Percentiles rank a stretch among this genome's conserved stretches.
These are phyloP conservation scores for Magnaporthiopsis rhizophila DNA, from an alignment of 2,329 filamentous ascomycete species.

Conservation along the genomic window DNA sequence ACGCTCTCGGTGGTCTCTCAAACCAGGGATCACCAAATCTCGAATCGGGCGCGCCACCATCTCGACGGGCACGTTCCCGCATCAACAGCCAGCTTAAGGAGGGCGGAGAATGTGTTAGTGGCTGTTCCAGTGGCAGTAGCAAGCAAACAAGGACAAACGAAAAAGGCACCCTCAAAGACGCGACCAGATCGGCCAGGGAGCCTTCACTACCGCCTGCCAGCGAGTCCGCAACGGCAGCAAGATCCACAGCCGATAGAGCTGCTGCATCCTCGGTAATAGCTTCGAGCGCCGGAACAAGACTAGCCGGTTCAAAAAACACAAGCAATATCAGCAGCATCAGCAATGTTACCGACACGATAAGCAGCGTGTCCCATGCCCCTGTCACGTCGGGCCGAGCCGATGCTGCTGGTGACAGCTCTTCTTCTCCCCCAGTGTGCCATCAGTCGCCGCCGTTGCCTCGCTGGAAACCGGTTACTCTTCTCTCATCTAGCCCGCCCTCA, in stretches of 20 bases:
- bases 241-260: conserved; percentile 21
- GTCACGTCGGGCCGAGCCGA: no score
- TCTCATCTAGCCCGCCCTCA: conserved; percentile 21
- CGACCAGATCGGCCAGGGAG: background rate
- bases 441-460: conserved; percentile 13
- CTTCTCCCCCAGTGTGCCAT: background rate
- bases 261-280: background rate
- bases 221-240: conserved; percentile 18
- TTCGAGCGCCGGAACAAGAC: no score
- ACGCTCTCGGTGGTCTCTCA: background rate
- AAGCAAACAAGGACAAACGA: conserved; percentile 2
- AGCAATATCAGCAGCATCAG: background rate
- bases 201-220: background rate
- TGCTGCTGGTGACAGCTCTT: background rate
- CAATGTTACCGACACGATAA: no score
- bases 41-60: background rate
- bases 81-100: conserved; percentile 1
- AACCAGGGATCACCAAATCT: background rate
- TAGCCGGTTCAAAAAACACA: background rate
- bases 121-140: background rate
- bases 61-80: background rate
- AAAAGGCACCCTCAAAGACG: background rate
- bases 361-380: no score
- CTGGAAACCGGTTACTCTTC: conserved; percentile 18
- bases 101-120: no score